These are phyloP conservation scores for Pseudogymnoascus sp. DNA, from an alignment of 2,329 filamentous ascomycete genomes.

Conservation along the genomic window DNA sequence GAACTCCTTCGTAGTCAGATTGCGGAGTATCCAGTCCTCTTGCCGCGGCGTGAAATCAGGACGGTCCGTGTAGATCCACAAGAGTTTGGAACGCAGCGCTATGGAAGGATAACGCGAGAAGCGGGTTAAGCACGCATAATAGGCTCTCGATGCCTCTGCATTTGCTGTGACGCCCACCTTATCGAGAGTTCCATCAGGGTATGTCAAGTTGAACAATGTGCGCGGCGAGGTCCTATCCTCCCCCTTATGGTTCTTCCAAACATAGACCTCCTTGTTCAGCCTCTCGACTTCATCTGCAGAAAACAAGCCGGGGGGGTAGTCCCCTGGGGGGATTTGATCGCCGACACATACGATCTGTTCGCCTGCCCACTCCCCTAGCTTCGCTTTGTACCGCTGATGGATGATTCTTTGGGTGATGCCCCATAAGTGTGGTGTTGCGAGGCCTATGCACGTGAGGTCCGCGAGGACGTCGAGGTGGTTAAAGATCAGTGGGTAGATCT, in stretches of 20 bases:
- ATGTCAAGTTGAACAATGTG: background rate
- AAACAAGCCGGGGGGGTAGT: background rate
- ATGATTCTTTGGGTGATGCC: background rate
- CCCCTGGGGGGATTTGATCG: background rate
- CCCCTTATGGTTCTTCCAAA: background rate
- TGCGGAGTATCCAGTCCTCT: background rate
- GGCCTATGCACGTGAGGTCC: background rate
- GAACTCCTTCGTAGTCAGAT: background rate
- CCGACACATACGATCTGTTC: background rate
- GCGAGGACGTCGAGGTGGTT: background rate
- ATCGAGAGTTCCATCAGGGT: background rate
- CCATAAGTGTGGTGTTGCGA: background rate
- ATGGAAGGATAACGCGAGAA: background rate
- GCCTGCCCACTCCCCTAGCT: background rate
- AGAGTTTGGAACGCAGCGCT: background rate
- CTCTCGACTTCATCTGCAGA: background rate
- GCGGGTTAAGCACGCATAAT: background rate
- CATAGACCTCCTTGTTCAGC: background rate
- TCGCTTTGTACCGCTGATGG: background rate
- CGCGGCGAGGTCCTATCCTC: background rate
- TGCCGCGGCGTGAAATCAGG: background rate
- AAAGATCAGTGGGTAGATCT: background rate
- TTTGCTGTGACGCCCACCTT: background rate
- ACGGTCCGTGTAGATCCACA: background rate
- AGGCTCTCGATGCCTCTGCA: background rate